Evolutionary conservation across 345 rosid species (phyloP), one percentile per base, ranked within the genome.

Genomic region (Aegle marmelos): DNA sequence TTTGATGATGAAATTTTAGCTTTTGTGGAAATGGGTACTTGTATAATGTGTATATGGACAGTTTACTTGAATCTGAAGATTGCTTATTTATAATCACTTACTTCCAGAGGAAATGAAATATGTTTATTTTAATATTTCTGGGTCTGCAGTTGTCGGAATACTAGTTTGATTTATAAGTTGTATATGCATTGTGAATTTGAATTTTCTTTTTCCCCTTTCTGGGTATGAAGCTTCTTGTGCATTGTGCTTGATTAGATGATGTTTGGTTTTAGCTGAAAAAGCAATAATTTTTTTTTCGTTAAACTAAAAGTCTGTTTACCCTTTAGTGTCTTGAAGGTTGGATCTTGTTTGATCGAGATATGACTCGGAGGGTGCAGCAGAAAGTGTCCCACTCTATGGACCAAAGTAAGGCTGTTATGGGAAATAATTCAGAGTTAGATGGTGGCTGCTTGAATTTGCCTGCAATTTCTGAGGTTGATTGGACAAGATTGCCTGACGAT

Each of bases 401-500:
- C 34, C 62, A 67, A 68, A 60, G 68, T 13, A 54, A 77, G 36
- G 77, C 74, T 37, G 67, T 70, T 59, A 76, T 77, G n/a, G 72
- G 39, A 62, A 70, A 77, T 41, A 50, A 71, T 80, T 74, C 76
- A 21, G 78, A 58, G 69, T 54, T 45, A 75, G 84, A 78, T 71
- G 80, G 36, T 31, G 75, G 62, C 53, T 31, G 76, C 72, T 70
- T 19, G 41, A 45, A 60, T 57, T 75, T n/a, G n/a, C 60, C 41
- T 17, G 65, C 33, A 31, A 63, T 58, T 57, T 31, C 9, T 27
- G 73, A 65, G 24, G 68, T 79, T 59, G 81, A 85, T 77, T 85
- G 87, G 85, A 85, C 82, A n/a, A 62, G 68, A 33, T 80, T 85
- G 76, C 88, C 85, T 64, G 84, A 82, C 73, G 88, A 85, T 72